A percentile compares a stretch with the other conserved stretches of the same genome.
These are phyloP conservation scores for Avicennia marina DNA, from an alignment of 257 asterid genomes.

Conservation along the genomic window DNA sequence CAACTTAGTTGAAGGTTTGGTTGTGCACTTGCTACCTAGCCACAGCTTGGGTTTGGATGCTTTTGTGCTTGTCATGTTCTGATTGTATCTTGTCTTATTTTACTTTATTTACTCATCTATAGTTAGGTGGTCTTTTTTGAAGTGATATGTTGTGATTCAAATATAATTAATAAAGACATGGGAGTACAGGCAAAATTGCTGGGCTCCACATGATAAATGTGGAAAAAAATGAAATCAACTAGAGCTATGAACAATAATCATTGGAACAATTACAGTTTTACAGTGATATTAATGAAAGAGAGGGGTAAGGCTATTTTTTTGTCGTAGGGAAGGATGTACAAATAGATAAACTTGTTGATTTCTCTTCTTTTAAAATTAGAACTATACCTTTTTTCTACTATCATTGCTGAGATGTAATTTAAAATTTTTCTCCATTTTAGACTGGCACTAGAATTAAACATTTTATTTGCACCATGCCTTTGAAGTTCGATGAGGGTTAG, in stretches of 20 bases:
- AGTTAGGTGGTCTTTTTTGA: not conserved
- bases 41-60: too few relatives aligned
- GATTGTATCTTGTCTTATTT: not conserved
- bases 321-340: not conserved
- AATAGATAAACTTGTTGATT: too few relatives aligned
- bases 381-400: not conserved
- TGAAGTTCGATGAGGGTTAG: constrained; percentile 64
- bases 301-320: not conserved
- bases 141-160: not conserved
- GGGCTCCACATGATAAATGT: not conserved
- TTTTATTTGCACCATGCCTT: constrained; percentile 59
- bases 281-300: not conserved
- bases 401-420: not conserved
- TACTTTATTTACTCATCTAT: not conserved
- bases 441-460: constrained; percentile 59
- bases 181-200: not conserved
- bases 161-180: not conserved
- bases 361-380: too few relatives aligned
- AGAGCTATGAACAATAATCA: not conserved
- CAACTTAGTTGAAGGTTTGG: too few relatives aligned
- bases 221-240: not conserved
- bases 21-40: too few relatives aligned
- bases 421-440: constrained; percentile 23
- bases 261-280: not conserved
- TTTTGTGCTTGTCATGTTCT: not conserved